These are phyloP conservation scores for Penicillium sp. DNA, from an alignment of 2,329 filamentous ascomycete species.

Conservation along the genomic window DNA sequence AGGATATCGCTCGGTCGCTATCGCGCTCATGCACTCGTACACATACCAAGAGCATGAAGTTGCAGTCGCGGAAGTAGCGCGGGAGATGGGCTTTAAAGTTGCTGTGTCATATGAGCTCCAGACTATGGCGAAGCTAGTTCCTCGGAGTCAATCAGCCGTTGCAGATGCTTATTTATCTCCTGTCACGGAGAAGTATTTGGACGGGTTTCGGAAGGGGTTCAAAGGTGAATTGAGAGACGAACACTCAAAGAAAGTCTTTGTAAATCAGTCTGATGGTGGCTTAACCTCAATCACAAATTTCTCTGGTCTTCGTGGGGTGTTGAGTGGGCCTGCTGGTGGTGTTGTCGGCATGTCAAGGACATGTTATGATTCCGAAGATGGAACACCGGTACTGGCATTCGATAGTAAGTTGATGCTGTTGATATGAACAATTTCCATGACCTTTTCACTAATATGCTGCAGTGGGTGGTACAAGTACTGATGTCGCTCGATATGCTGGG, in stretches of 20 bases:
- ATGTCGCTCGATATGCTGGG: slow-evolving; percentile 80
- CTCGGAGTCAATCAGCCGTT: slow-evolving; percentile 69
- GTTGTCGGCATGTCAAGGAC: slow-evolving; percentile 91
- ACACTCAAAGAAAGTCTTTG: not conserved
- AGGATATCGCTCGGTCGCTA: slow-evolving; percentile 73
- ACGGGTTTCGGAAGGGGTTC: slow-evolving; percentile 58
- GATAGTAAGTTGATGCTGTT: not conserved
- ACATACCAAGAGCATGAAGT: slow-evolving; percentile 82
- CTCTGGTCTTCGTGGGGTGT: slow-evolving; percentile 78
- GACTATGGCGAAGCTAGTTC: slow-evolving; percentile 79
- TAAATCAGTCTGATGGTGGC: slow-evolving; percentile 82
- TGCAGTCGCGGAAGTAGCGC: slow-evolving; percentile 68
- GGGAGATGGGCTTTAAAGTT: slow-evolving; percentile 73
- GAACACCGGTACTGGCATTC: slow-evolving; percentile 3
- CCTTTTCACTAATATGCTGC: not conserved
- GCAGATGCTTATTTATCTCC: slow-evolving; percentile 77
- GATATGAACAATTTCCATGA: not conserved
- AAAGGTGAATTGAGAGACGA: slow-evolving; percentile 63
- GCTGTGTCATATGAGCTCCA: slow-evolving; percentile 74
- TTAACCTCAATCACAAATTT: slow-evolving; percentile 60
- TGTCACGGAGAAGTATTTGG: slow-evolving; percentile 69
- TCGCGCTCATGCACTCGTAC: slow-evolving; percentile 85
- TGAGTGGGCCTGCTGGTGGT: slow-evolving; percentile 86
- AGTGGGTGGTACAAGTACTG: slow-evolving; percentile 85
- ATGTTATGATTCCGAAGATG: slow-evolving; percentile 75